Evolutionary conservation across 331 rosid species (phyloP).

Genomic region (Acacia pycnantha): DNA sequence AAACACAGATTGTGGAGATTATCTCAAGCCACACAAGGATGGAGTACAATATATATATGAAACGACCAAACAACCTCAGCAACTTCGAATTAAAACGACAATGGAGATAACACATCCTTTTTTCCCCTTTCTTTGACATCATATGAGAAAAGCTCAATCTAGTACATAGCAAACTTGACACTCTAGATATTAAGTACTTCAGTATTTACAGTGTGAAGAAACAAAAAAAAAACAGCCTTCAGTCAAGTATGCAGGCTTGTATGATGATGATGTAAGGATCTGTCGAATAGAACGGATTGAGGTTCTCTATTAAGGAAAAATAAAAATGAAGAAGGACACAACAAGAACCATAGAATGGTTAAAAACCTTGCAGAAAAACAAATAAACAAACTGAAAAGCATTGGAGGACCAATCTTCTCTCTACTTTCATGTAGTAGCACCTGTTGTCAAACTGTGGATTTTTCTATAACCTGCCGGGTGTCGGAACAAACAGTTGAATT

Average conservation of each 20-base stretch:
- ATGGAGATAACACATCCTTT: slow-evolving; percentile 17
- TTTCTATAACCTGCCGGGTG: slow-evolving; percentile 33
- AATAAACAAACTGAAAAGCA: slow-evolving; percentile 38
- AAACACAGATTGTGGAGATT: not conserved
- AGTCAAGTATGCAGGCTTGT: slow-evolving; percentile 48
- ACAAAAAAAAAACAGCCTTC: slow-evolving; percentile 41
- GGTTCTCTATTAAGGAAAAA: slow-evolving; percentile 24
- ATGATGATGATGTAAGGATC: slow-evolving; percentile 45
- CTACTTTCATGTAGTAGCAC: slow-evolving; percentile 33
- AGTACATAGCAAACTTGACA: slow-evolving; percentile 43
- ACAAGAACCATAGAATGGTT: slow-evolving; percentile 45
- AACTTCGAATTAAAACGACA: not conserved
- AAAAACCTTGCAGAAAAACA: slow-evolving; percentile 25
- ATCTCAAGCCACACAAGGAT: slow-evolving; percentile 4
- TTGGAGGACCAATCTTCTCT: slow-evolving; percentile 44
- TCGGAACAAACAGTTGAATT: not conserved
- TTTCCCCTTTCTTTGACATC: not conserved
- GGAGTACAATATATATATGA: not conserved
- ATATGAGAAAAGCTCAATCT: slow-evolving; percentile 27
- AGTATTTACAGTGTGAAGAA: slow-evolving; percentile 48
- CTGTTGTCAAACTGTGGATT: slow-evolving; percentile 42
- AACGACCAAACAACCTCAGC: slow-evolving; percentile 1
- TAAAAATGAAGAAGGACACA: slow-evolving; percentile 28
- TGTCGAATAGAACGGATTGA: slow-evolving; percentile 24
- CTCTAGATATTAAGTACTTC: slow-evolving; percentile 55